A percentile compares a stretch with the other conserved stretches of the same genome.
phyloP scores from a whole-genome alignment of 257 asterid genomes.

The Coffea eugenioides region DNA sequence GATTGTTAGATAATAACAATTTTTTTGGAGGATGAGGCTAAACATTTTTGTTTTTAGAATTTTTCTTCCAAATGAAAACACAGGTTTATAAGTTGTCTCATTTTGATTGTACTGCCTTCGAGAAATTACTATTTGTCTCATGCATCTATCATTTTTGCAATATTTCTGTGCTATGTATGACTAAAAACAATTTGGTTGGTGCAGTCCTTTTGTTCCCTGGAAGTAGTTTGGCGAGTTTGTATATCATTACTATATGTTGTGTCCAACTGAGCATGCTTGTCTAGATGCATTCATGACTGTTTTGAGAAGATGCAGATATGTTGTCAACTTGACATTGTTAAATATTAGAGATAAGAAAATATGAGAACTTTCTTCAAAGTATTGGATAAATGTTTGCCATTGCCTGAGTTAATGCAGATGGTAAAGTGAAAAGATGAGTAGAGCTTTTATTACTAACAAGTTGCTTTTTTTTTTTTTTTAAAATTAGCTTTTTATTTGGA shows the following conservation, averaged over 20 bases:
- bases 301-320: background rate
- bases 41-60: background rate
- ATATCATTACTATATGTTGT: background rate
- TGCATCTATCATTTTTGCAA: too few relatives aligned
- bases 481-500: background rate
- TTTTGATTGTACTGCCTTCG: background rate
- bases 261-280: background rate
- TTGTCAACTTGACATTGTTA: background rate
- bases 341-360: background rate
- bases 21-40: background rate
- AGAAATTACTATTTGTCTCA: background rate
- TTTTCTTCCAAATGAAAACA: background rate
- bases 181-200: background rate
- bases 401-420: background rate
- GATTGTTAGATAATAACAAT: background rate
- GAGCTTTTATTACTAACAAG: background rate
- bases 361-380: background rate
- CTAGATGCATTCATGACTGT: background rate
- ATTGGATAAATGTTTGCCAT: background rate
- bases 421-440: background rate
- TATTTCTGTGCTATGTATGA: background rate
- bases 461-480: too few relatives aligned
- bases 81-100: background rate
- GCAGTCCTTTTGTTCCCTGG: background rate
- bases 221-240: background rate